Base-by-base conservation (phyloP, 73 alveolate species). In the Urostyla sp. region DNA sequence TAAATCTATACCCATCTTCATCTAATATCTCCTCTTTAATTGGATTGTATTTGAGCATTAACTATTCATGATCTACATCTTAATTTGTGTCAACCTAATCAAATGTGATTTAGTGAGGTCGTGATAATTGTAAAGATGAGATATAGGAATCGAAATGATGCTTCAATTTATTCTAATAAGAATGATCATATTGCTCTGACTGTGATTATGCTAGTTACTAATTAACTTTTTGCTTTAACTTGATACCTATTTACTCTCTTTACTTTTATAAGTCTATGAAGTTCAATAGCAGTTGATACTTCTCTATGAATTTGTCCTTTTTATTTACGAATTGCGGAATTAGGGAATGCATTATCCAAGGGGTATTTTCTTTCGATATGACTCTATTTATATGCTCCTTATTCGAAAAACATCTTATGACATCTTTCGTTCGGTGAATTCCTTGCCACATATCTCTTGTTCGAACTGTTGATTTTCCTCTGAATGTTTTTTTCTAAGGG, bases 361-460 rank as follows among this genome's bases (percentile, higher is more conserved):
- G 79, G 6, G 79, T 63, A 32, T 23, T 23, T 26, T 63, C 79
- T 63, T 48, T 63, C 4, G 79, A 37, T 5, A 63, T 37, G 3
- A 63, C 26, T 38, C 79, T 63, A 21, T 63, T 63, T 5, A 63
- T 40, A 43, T 63, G 79, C 79, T 63, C 79, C 5, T 63, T 37
- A 5, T 63, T 5, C 2, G 79, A 43, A 10, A 63, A 13, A 32
- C 79, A 63, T 40, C 44, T 63, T 3, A 63, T 60, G 11, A 63
- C 60, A 23, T 63, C 79, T 63, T 63, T 13, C 23, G 79, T 63
- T 34, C 79, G 11, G 23, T 63, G 79, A 1, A 63, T 63, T 13
- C 79, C 79, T 27, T 57, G 61, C 79, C 79, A 63, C 61, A 63
- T 34, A 63, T 63, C 79, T 30, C 79, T 35, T 37, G 79, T 63